phyloP scores from a whole-genome alignment of 2,329 filamentous ascomycete species.

The Hyphodiscus sp. region DNA sequence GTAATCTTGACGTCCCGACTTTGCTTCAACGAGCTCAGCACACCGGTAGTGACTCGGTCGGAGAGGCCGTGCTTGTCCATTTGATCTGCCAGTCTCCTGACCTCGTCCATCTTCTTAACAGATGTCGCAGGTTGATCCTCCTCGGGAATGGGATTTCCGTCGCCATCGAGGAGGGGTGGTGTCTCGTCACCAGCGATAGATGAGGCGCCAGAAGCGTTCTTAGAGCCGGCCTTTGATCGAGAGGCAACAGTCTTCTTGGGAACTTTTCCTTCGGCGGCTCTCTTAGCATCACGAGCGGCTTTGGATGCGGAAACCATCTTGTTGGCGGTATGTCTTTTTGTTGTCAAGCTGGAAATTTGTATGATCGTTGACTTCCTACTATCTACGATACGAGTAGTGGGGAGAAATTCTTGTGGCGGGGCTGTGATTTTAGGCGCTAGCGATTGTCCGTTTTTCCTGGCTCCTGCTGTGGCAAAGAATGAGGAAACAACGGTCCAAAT shows the following conservation, averaged over 20 bases:
- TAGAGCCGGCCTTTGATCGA: slow-evolving; percentile 59
- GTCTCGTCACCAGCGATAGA: slow-evolving; percentile 66
- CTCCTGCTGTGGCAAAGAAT: slow-evolving; percentile 3
- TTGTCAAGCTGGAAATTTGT: slow-evolving; percentile 4
- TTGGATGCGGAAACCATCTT: slow-evolving; percentile 65
- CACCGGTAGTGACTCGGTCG: slow-evolving; percentile 96
- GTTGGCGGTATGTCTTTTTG: slow-evolving; percentile 13
- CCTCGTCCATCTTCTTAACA: slow-evolving; percentile 67
- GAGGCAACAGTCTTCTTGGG: slow-evolving; percentile 72
- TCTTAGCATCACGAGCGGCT: slow-evolving; percentile 66
- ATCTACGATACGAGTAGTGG: slow-evolving; percentile 1
- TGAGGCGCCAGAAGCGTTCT: slow-evolving; percentile 54
- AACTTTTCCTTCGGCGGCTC: slow-evolving; percentile 65
- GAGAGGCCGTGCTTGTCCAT: slow-evolving; percentile 95
- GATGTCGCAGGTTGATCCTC: slow-evolving; percentile 63
- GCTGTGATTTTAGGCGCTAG: not conserved
- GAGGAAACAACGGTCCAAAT: not conserved
- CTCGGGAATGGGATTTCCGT: slow-evolving; percentile 47
- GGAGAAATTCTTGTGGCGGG: not conserved
- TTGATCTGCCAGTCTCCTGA: slow-evolving; percentile 84
- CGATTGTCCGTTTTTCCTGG: not conserved
- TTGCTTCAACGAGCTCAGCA: slow-evolving; percentile 74
- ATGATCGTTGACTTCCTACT: not conserved
- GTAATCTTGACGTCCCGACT: slow-evolving; percentile 97
- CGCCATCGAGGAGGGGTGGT: slow-evolving; percentile 53